phyloP scores from a whole-genome alignment of 371 early-diverging fungal genomes.

The Mortierella sp. region DNA sequence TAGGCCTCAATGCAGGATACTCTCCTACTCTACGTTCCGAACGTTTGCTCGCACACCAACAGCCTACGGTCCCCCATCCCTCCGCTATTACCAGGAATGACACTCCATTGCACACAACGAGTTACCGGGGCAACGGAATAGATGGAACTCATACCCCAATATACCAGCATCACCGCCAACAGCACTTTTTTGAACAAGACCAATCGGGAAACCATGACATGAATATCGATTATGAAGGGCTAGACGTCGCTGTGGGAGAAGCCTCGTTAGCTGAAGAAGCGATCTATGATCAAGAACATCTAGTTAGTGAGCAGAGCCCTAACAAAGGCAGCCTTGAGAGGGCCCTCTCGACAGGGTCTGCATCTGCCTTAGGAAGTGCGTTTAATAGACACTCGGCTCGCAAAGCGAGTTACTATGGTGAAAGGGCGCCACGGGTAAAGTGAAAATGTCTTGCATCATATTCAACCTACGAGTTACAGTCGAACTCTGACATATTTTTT shows the following conservation, averaged over 20 bases:
- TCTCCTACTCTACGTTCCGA: constrained; percentile 27
- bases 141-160: constrained; percentile 4
- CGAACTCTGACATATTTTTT: not conserved
- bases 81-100: constrained; percentile 13
- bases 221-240: constrained; percentile 47
- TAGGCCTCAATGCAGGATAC: constrained; percentile 16
- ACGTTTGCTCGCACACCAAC: not conserved
- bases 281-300: not conserved
- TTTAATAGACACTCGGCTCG: constrained; percentile 33
- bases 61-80: not conserved
- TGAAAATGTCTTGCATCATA: not conserved
- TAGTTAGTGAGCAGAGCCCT: not conserved
- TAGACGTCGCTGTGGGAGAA: constrained; percentile 30
- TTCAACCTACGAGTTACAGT: not conserved
- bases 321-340: not conserved
- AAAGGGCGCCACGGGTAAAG: constrained; percentile 41
- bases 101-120: not conserved
- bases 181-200: constrained; percentile 7
- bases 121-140: constrained; percentile 5
- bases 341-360: constrained; percentile 34
- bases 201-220: constrained; percentile 9
- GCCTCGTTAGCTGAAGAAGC: constrained; percentile 6
- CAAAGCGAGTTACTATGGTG: constrained; percentile 44
- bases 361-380: constrained; percentile 9
- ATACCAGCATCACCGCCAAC: constrained; percentile 20